phyloP scores from a whole-genome alignment of 2,329 filamentous ascomycete species.

The Alternaria ethzedia region DNA sequence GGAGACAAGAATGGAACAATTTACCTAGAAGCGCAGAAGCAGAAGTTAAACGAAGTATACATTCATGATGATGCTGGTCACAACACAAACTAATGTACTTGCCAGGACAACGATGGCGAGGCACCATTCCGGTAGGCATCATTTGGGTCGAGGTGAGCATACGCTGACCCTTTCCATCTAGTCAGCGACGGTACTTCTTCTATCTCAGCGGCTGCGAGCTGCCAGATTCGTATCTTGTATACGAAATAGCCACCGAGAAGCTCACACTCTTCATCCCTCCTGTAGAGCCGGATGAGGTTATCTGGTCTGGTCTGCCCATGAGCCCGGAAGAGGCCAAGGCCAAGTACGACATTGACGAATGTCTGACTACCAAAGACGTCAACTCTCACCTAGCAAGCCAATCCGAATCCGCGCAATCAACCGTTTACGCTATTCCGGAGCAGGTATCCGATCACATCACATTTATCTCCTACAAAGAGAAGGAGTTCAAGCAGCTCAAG shows the following conservation, averaged over 20 bases:
- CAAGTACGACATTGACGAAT: slow-evolving; percentile 71
- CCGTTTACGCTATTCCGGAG: slow-evolving; percentile 77
- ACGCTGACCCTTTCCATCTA: slow-evolving; percentile 40
- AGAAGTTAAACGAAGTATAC: slow-evolving; percentile 72
- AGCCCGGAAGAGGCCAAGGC: slow-evolving; percentile 75
- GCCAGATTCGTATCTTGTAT: slow-evolving; percentile 79
- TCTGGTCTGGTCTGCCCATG: slow-evolving; percentile 90
- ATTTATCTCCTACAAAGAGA: slow-evolving; percentile 72
- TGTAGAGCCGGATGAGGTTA: slow-evolving; percentile 83
- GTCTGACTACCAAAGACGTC: slow-evolving; percentile 74
- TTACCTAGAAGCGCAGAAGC: slow-evolving; percentile 86
- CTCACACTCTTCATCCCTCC: slow-evolving; percentile 91
- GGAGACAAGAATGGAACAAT: slow-evolving; percentile 73
- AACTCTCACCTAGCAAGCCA: slow-evolving; percentile 71
- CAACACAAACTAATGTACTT: slow-evolving; percentile 9
- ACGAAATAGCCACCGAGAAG: slow-evolving; percentile 75
- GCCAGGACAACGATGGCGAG: slow-evolving; percentile 78
- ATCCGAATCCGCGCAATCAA: slow-evolving; percentile 54
- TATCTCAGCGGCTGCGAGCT: slow-evolving; percentile 88
- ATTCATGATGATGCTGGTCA: neutral
- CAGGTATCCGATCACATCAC: slow-evolving; percentile 76
- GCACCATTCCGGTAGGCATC: slow-evolving; percentile 75
- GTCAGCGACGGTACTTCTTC: slow-evolving; percentile 91
- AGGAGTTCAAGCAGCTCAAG: slow-evolving; percentile 64
- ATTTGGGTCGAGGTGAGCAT: neutral